Percentiles rank a stretch among this genome's conserved stretches.
Evolutionary conservation across 257 asterid species (phyloP).

Genomic region (Lycium barbarum): DNA sequence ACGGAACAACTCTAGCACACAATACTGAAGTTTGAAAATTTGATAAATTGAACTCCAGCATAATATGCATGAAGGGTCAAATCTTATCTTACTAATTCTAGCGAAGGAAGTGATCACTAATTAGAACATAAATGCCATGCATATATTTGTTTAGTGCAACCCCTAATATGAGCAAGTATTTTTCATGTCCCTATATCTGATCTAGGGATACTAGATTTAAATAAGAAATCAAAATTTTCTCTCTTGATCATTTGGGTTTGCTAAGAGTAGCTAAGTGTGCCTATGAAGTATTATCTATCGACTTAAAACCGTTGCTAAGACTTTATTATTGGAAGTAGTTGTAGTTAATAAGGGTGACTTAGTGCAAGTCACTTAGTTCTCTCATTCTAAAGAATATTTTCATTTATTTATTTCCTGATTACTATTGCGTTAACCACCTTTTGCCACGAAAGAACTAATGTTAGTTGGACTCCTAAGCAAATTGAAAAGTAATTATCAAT

Average conservation of each 20-base stretch:
- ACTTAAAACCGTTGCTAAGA: background rate
- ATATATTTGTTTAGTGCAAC: background rate
- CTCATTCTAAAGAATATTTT: background rate
- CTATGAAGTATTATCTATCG: background rate
- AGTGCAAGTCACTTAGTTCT: constrained; percentile 2
- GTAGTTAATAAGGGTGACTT: background rate
- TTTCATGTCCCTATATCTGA: background rate
- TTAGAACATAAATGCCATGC: background rate
- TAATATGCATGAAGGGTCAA: no score
- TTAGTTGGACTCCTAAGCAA: background rate
- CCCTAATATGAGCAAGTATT: background rate
- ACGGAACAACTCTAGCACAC: no score
- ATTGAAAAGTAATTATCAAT: background rate
- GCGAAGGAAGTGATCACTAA: no score
- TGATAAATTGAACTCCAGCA: no score
- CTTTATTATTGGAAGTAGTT: background rate
- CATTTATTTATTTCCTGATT: background rate
- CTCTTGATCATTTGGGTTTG: background rate
- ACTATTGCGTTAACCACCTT: constrained; percentile 8
- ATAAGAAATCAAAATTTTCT: background rate
- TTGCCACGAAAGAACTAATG: background rate
- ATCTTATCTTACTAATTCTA: no score
- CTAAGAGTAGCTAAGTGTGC: background rate
- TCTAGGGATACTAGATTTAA: background rate
- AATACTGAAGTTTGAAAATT: no score